Evolutionary conservation across 2,329 filamentous ascomycete genomes (phyloP), one percentile per base, ranked within the genome.

Genomic region (Pseudogymnoascus sp.): DNA sequence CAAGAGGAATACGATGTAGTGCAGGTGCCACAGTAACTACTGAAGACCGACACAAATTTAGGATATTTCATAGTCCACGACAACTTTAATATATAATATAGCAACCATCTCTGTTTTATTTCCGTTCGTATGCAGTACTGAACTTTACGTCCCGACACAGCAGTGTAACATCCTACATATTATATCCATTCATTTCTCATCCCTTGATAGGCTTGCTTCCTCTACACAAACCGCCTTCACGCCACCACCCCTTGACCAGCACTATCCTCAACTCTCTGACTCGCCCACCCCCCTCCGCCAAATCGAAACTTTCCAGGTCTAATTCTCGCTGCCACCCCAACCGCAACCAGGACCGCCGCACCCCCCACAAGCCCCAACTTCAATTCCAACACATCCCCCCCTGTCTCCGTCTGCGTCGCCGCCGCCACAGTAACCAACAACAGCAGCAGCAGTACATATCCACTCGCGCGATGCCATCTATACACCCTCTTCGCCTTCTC

Each of bases 401-500:
- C 91, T 74, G 87, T 97, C 35, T 82, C 80, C 1, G 93, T 97
- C 75, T 86, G 80, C 2, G 87, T 90, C 1, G 92, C 90, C 25
- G 87, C 87, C 58, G 82, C 78, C 39, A 96, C 82, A 0, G 92
- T 94, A 8, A 83, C 85, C 65, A 96, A 75, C 65, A 93, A 80
- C 68, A 95, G 69, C 59, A 87, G 70, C 61, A 93, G 76, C 63
- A 92, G 77, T 6, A 85, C 67, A 72, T 99, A 97, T 1, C 93
- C 94, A 21, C 80, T 82, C 61, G 82, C 76, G 31, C 93, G 85
- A 74, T 97, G 94, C 70, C 92, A 96, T 76, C 96, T 97, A 81
- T 93, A 97, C 42, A 96, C 74, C 25, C 80, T 80, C 80, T 92
- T 95, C 18, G 92, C 93, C 2, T 85, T 86, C 27, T 90, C 86